phyloP scores from a whole-genome alignment of 495 filamentous ascomycete genomes.

The Paragyromitra xinjiangensis region DNA sequence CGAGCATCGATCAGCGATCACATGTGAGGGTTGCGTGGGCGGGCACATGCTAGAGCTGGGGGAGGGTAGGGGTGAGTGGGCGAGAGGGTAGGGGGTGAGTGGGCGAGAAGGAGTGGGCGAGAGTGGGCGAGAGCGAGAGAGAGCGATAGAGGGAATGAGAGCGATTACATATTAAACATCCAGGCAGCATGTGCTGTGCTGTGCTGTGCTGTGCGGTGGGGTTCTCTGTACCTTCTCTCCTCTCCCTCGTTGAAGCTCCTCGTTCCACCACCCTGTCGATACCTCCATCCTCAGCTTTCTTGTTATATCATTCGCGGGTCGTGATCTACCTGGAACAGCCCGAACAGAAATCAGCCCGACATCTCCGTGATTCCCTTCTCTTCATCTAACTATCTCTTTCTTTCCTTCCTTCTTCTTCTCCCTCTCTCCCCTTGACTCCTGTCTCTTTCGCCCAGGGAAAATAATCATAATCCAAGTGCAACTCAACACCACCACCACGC shows the following conservation, averaged over 20 bases:
- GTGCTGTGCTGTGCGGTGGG: neutral
- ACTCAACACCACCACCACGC: neutral
- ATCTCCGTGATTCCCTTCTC: conserved; percentile 7
- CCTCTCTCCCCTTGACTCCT: neutral
- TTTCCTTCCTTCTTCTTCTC: conserved; percentile 11
- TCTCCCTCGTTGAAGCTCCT: too few species aligned
- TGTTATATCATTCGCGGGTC: conserved; percentile 6
- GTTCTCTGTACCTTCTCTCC: too few species aligned
- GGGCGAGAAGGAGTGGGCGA: neutral
- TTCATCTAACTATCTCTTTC: conserved; percentile 3
- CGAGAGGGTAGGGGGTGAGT: neutral
- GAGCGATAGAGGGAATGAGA: neutral
- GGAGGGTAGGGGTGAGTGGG: neutral
- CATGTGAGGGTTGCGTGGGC: conserved; percentile 32
- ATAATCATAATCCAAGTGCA: conserved; percentile 40
- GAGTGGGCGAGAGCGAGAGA: neutral
- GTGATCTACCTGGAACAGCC: conserved; percentile 34
- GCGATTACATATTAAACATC: neutral
- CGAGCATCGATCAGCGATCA: conserved; percentile 42
- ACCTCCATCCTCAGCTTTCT: neutral
- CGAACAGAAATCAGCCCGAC: conserved; percentile 25
- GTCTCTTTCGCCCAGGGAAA: conserved; percentile 16
- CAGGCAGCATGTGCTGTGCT: neutral
- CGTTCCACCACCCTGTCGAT: too few species aligned
- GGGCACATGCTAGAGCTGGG: conserved; percentile 39